A percentile compares a stretch with the other conserved stretches of the same genome.
Evolutionary conservation across 257 asterid genomes (phyloP).

Genomic region (Gardenia jasminoides): DNA sequence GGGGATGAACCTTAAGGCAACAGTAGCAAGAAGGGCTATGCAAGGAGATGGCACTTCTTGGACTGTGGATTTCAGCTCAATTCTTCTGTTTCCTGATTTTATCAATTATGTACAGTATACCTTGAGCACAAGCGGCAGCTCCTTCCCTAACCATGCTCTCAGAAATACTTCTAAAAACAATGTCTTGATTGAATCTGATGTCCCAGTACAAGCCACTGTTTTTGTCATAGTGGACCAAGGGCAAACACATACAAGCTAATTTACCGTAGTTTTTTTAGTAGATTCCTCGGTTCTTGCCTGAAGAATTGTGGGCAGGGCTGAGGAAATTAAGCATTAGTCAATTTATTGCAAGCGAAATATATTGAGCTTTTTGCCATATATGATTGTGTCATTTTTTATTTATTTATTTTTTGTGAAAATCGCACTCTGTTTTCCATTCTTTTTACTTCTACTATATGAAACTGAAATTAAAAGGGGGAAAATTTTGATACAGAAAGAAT

Average conservation of each 20-base stretch:
- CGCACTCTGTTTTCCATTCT: too few species aligned
- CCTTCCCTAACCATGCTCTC: constrained; percentile 58
- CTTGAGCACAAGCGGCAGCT: constrained; percentile 32
- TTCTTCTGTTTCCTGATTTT: constrained; percentile 59
- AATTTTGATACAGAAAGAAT: too few species aligned
- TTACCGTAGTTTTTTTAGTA: background rate
- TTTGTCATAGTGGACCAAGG: constrained; percentile 72
- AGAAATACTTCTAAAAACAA: constrained; percentile 52
- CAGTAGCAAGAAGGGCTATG: constrained; percentile 50
- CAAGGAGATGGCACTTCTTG: constrained; percentile 59
- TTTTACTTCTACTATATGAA: too few species aligned
- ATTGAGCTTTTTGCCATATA: background rate
- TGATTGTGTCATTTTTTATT: background rate
- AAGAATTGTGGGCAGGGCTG: constrained; percentile 6
- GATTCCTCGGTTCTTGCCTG: background rate
- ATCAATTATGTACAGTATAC: constrained; percentile 64
- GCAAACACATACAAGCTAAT: background rate
- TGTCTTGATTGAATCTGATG: constrained; percentile 55
- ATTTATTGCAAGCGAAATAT: background rate
- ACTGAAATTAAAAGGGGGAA: too few species aligned
- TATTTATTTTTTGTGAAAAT: too few species aligned
- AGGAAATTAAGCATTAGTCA: background rate
- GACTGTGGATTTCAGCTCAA: constrained; percentile 59
- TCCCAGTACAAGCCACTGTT: constrained; percentile 50
- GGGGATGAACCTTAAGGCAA: constrained; percentile 70